Conservation (phyloP, 345 rosid genomes). For the Eucalyptus cladocalyx region DNA sequence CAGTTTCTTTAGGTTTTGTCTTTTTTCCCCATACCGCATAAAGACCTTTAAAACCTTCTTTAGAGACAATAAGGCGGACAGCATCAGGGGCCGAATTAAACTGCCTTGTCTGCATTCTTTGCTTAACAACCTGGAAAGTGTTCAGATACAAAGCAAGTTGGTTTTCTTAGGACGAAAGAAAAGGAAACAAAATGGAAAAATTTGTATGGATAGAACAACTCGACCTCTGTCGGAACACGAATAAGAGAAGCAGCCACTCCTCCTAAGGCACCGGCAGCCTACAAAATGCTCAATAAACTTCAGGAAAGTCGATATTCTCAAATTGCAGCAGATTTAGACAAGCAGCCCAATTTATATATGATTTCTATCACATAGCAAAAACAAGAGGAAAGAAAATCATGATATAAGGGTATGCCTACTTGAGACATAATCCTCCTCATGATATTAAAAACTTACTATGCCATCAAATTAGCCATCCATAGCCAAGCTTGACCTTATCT, state of each 20-base stretch:
- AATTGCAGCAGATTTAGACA: not conserved
- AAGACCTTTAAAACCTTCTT: slow-evolving; percentile 81
- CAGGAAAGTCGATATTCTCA: not conserved
- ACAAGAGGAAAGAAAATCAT: not conserved
- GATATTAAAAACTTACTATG: not conserved
- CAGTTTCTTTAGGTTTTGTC: not conserved
- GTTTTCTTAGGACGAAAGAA: not conserved
- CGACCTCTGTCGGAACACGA: slow-evolving; percentile 95
- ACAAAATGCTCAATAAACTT: not conserved
- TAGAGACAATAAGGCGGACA: slow-evolving; percentile 59
- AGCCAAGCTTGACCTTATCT: not conserved
- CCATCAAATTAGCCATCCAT: not conserved
- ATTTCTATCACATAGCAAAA: not conserved
- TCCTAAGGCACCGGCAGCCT: slow-evolving; percentile 96
- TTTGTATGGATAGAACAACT: not conserved
- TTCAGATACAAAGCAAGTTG: not conserved
- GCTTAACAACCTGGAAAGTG: slow-evolving; percentile 71
- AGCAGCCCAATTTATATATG: not conserved
- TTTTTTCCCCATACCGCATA: slow-evolving; percentile 52
- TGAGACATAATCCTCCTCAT: not conserved
- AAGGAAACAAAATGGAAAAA: not conserved
- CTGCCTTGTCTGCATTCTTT: slow-evolving; percentile 94
- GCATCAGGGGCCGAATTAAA: slow-evolving; percentile 79
- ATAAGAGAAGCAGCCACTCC: slow-evolving; percentile 91
- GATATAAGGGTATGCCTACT: not conserved